Evolutionary conservation across 2,329 filamentous ascomycete species (phyloP), one percentile per base, ranked within the genome.

Genomic region (Epichloe festucae): DNA sequence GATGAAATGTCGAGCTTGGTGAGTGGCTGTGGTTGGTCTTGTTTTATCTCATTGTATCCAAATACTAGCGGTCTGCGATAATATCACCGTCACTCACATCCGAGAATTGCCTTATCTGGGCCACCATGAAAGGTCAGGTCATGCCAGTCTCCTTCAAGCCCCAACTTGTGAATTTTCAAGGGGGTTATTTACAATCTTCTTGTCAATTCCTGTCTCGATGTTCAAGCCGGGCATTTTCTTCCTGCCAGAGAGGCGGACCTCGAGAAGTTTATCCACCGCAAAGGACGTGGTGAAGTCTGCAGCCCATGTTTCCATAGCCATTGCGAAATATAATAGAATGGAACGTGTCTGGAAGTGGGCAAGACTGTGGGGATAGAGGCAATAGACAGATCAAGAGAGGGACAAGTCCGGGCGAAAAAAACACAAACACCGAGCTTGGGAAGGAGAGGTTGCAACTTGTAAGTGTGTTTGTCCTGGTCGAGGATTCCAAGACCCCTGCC

Each of bases 101-200:
- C 75, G 35, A 81, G 74, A 10, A 85, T 69, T 0, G 81, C 82
- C 62, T 84, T 85, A 54, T 86, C 82, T 0, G 67, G 63, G 0
- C 80, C 79, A 6, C 80, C 79, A 53, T 85, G 82, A 49, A 79
- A 78, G 0, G 73, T 76, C 27, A 71, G 74, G 50, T 82, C 79
- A 52, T 84, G 81, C 59, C 84, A 78, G 54, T 85, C 82, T 5
- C 67, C 73, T 15, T 75, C 70, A 14, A 83, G 71, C 0, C 81
- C 81, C 2, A 73, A 57, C 19, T 64, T 67, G 2, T 63, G 67
- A 38, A 82, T 70, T 3, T 67, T 62, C 3, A 80, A 66, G 0
- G 72, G 72, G 71, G 0, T 68, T 73, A 2, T 63, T 35, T 6
- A 73, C 67, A 2, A 70, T 50, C 0, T 57, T 58, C 59, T 82